These are phyloP conservation scores for Cylindrotheca fusiformis DNA, from an alignment of 108 stramenopile species.

Conservation along the genomic window DNA sequence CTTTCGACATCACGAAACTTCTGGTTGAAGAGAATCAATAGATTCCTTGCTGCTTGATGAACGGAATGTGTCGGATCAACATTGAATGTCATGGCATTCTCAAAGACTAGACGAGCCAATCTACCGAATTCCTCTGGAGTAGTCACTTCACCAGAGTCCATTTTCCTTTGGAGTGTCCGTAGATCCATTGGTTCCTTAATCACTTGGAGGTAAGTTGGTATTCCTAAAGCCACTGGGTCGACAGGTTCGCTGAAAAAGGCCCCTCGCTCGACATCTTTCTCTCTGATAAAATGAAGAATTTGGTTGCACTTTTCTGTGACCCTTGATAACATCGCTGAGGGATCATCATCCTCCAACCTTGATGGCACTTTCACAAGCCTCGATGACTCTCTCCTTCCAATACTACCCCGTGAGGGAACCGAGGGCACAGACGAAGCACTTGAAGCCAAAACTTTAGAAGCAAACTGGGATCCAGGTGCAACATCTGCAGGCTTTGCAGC, in stretches of 20 bases:
- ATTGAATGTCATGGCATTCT: constrained; percentile 95
- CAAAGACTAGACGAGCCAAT: constrained; percentile 87
- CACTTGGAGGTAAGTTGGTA: constrained; percentile 92
- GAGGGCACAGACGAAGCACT: constrained; percentile 1
- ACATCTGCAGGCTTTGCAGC: constrained; percentile 19
- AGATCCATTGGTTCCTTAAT: constrained; percentile 96
- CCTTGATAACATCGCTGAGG: constrained; percentile 56
- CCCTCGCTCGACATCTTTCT: constrained; percentile 57
- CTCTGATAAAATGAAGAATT: constrained; percentile 58
- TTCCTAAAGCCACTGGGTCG: constrained; percentile 88
- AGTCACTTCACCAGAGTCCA: constrained; percentile 71
- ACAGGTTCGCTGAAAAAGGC: constrained; percentile 87
- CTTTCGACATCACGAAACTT: constrained; percentile 79
- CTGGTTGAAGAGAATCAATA: constrained; percentile 68
- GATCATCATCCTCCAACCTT: constrained; percentile 81
- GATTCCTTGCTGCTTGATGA: constrained; percentile 68
- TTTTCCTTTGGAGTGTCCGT: constrained; percentile 75
- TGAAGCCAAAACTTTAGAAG: constrained; percentile 12
- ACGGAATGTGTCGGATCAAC: constrained; percentile 84
- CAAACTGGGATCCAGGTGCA: constrained; percentile 2
- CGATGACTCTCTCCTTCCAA: constrained; percentile 71
- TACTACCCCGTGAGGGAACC: constrained; percentile 23
- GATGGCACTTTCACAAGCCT: constrained; percentile 65
- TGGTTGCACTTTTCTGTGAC: constrained; percentile 71
- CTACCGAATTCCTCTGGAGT: constrained; percentile 80